These are phyloP conservation scores for Mycosphaerella arachidis DNA, from an alignment of 2,329 filamentous ascomycete genomes.

Conservation along the genomic window DNA sequence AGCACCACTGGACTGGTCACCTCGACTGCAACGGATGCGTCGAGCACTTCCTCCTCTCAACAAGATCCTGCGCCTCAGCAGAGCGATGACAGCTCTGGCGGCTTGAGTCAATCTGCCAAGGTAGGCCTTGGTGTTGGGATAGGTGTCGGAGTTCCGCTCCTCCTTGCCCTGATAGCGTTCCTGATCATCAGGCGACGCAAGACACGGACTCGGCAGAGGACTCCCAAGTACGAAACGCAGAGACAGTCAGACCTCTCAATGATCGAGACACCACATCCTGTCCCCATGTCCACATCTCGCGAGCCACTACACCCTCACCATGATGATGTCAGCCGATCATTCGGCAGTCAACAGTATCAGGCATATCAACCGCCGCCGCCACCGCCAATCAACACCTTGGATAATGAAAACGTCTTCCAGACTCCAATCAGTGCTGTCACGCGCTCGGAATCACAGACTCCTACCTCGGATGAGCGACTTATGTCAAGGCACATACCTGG, in stretches of 20 bases:
- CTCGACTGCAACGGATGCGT: background rate
- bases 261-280: slow-evolving; percentile 12
- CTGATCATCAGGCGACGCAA: slow-evolving; percentile 11
- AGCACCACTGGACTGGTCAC: background rate
- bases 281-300: background rate
- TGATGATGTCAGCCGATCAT: background rate
- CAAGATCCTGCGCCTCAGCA: background rate
- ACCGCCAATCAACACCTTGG: background rate
- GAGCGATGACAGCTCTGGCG: background rate
- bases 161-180: slow-evolving; percentile 10
- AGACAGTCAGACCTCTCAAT: slow-evolving; percentile 18
- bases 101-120: slow-evolving; percentile 12
- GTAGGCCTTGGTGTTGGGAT: slow-evolving; percentile 18
- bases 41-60: background rate
- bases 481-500: background rate
- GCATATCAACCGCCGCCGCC: slow-evolving; percentile 4
- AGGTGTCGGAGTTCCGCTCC: slow-evolving; percentile 12
- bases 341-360: slow-evolving; percentile 3
- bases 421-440: slow-evolving; percentile 8
- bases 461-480: background rate
- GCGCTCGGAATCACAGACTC: slow-evolving; percentile 1
- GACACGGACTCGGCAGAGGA: slow-evolving; percentile 5
- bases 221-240: slow-evolving; percentile 10
- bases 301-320: slow-evolving; percentile 1
- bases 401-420: slow-evolving; percentile 1